phyloP scores from a whole-genome alignment of 306 rosid genomes.

The Canavalia gladiata region DNA sequence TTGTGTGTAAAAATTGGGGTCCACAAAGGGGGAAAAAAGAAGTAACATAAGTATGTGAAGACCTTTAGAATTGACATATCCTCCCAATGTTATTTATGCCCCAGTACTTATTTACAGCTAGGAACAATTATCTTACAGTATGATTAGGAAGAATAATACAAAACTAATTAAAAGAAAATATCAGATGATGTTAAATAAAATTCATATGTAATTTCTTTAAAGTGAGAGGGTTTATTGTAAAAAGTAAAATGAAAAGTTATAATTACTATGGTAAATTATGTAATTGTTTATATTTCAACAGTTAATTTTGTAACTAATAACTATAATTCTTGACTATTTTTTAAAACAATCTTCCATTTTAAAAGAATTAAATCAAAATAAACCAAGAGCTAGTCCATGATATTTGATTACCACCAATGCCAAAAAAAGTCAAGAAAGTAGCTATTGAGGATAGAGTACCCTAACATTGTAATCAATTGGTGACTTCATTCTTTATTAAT shows the following conservation, averaged over 20 bases:
- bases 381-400: neutral
- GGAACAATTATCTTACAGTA: constrained; percentile 25
- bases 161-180: neutral
- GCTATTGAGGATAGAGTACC: neutral
- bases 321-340: neutral
- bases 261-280: too few species aligned
- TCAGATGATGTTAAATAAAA: neutral
- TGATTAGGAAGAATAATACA: constrained; percentile 1
- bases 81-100: constrained; percentile 12
- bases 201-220: too few species aligned
- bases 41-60: constrained; percentile 20
- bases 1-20: neutral
- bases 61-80: constrained; percentile 27
- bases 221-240: too few species aligned
- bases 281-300: neutral
- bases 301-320: neutral
- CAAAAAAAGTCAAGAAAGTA: constrained; percentile 34
- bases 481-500: constrained; percentile 8
- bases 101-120: constrained; percentile 39
- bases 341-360: neutral
- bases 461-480: constrained; percentile 18
- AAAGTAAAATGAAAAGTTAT: too few species aligned
- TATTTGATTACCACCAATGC: constrained; percentile 33
- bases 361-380: neutral
- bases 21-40: neutral